Evolutionary conservation across 2,329 filamentous ascomycete species (phyloP).

Genomic region (Diaporthe sp.): DNA sequence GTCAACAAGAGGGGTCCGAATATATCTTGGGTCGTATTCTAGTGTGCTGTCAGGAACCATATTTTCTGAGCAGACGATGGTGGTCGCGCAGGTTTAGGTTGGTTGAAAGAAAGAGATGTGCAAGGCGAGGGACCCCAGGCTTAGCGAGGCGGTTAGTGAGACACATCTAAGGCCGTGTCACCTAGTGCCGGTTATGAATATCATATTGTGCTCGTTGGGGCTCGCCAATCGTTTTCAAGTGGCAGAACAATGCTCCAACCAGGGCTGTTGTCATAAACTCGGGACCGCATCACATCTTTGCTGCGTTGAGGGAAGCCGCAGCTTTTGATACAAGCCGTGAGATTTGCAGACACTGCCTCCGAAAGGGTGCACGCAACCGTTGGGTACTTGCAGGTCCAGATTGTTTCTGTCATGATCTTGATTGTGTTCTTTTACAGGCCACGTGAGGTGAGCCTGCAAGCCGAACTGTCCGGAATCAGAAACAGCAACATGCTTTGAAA

Average conservation of each 20-base stretch:
- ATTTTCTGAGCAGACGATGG: not conserved
- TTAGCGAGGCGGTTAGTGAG: not conserved
- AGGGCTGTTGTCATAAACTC: not conserved
- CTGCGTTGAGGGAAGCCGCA: not conserved
- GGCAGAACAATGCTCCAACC: constrained; percentile 1
- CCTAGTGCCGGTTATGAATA: not conserved
- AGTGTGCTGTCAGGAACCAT: not conserved
- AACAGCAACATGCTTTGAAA: constrained; percentile 6
- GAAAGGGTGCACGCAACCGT: not conserved
- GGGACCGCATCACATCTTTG: not conserved
- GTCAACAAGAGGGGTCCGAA: not conserved
- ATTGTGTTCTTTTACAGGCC: not conserved
- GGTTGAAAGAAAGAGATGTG: too few relatives aligned
- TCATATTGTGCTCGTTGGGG: not conserved
- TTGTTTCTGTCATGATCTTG: not conserved
- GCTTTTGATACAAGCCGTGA: not conserved
- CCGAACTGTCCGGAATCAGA: not conserved
- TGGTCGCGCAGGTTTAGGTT: not conserved
- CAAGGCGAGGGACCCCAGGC: not conserved
- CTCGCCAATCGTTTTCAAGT: not conserved
- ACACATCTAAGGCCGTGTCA: not conserved
- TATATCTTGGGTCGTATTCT: not conserved
- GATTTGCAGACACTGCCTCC: not conserved
- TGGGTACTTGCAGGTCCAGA: not conserved
- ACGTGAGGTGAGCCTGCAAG: constrained; percentile 1